These are phyloP conservation scores for Coniosporium tulheliwenetii DNA, from an alignment of 2,329 filamentous ascomycete species.

Conservation along the genomic window DNA sequence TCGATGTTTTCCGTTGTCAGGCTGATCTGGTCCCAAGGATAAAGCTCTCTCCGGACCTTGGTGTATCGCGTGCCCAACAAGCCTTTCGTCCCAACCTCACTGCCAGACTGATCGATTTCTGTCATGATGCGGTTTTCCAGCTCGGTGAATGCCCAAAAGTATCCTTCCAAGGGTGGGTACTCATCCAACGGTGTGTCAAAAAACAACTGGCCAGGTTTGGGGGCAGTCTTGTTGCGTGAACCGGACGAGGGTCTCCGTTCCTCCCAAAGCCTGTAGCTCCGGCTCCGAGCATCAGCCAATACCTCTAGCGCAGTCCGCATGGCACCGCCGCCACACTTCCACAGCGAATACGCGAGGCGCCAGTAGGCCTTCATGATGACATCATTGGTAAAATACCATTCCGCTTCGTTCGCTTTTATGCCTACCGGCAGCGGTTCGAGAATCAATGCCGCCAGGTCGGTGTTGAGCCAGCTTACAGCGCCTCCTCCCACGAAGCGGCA, in stretches of 20 bases:
- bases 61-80: conserved; percentile 5
- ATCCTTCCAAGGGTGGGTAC: background rate
- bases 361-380: conserved; percentile 7
- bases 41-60: conserved; percentile 5
- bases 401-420: background rate
- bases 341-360: conserved; percentile 8
- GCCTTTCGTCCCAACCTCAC: conserved; percentile 2
- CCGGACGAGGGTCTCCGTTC: too few relatives aligned
- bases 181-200: too few relatives aligned
- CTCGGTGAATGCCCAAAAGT: conserved; percentile 2
- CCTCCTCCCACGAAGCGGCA: too few relatives aligned
- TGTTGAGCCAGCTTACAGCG: too few relatives aligned
- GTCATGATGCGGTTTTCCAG: conserved; percentile 5
- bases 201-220: too few relatives aligned
- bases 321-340: conserved; percentile 11
- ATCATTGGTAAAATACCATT: conserved; percentile 2
- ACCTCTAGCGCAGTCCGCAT: conserved; percentile 7
- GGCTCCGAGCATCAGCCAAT: conserved; percentile 1
- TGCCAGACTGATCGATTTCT: conserved; percentile 1
- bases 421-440: background rate
- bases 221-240: too few relatives aligned
- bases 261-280: too few relatives aligned
- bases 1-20: too few relatives aligned
- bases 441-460: background rate
- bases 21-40: conserved; percentile 6